These are phyloP conservation scores for Dactylonectria estremocensis DNA, from an alignment of 2,329 filamentous ascomycete genomes.

Conservation along the genomic window DNA sequence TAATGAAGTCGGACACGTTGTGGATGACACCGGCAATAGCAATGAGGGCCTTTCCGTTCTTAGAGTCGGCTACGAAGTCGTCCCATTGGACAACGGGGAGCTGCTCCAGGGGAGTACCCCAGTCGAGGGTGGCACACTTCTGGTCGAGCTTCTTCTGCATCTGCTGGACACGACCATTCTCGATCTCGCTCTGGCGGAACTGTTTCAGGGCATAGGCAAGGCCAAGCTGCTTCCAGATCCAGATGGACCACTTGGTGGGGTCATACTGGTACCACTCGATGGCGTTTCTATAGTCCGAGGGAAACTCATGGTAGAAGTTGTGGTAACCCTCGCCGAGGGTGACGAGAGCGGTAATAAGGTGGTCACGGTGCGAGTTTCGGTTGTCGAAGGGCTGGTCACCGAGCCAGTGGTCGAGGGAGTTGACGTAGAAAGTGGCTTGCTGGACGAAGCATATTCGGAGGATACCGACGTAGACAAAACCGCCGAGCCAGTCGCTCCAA, in stretches of 20 bases:
- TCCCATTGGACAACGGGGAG: conserved; percentile 72
- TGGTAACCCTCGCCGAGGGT: conserved; percentile 65
- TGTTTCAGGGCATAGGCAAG: conserved; percentile 91
- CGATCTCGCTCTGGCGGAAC: conserved; percentile 87
- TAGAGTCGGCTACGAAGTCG: conserved; percentile 83
- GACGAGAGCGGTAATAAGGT: conserved; percentile 86
- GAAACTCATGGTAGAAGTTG: conserved; percentile 97
- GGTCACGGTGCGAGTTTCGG: conserved; percentile 90
- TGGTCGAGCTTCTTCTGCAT: no score
- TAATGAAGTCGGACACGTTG: conserved; percentile 87
- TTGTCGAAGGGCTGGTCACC: conserved; percentile 82
- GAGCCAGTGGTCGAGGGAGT: no score
- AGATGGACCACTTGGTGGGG: conserved; percentile 92
- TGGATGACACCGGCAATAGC: conserved; percentile 88
- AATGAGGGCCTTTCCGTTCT: conserved; percentile 81
- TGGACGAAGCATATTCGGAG: no score
- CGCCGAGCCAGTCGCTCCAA: conserved; percentile 86
- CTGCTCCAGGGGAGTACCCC: no score
- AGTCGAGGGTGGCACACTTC: no score
- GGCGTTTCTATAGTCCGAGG: conserved; percentile 91
- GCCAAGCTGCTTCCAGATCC: conserved; percentile 85
- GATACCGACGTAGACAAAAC: conserved; percentile 68
- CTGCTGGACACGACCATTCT: no score
- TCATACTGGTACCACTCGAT: conserved; percentile 94
- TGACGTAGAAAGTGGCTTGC: no score